Evolutionary conservation across 805 yeast species (phyloP).

Genomic region (Ogataea philodendri): DNA sequence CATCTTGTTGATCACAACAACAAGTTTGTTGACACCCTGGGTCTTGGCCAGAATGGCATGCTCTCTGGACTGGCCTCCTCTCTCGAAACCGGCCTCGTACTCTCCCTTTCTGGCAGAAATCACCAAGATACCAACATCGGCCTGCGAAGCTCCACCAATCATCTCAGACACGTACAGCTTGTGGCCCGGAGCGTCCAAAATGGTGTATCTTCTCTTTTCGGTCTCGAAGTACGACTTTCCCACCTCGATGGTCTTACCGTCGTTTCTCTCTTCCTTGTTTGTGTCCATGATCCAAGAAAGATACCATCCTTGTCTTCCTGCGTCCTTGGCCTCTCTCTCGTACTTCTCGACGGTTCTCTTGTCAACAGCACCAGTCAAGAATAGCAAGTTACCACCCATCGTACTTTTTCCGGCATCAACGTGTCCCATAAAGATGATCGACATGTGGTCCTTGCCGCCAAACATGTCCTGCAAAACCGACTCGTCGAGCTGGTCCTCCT

Average conservation of each 20-base stretch:
- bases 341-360: constrained; percentile 98
- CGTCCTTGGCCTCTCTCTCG: constrained; percentile 98
- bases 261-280: constrained; percentile 96
- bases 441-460: constrained; percentile 96
- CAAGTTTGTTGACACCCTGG: constrained; percentile 92
- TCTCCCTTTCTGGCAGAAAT: constrained; percentile 99
- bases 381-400: constrained; percentile 97
- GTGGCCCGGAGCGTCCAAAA: constrained; percentile 99
- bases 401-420: constrained; percentile 99
- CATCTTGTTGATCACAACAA: constrained; percentile 97
- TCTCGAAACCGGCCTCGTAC: constrained; percentile 98
- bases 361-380: constrained; percentile 94
- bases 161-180: constrained; percentile 97
- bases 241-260: constrained; percentile 98
- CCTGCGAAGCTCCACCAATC: constrained; percentile 99
- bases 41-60: constrained; percentile 97
- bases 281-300: constrained; percentile 99
- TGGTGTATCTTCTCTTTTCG: constrained; percentile 95
- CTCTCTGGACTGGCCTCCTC: constrained; percentile 98
- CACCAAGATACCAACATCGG: constrained; percentile 96
- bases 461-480: constrained; percentile 88
- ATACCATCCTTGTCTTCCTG: constrained; percentile 99
- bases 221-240: constrained; percentile 98
- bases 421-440: constrained; percentile 98
- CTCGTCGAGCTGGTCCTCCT: constrained; percentile 80